Evolutionary conservation across 768 basidiomycete species (phyloP).

Genomic region (Mycena albidolilacea): DNA sequence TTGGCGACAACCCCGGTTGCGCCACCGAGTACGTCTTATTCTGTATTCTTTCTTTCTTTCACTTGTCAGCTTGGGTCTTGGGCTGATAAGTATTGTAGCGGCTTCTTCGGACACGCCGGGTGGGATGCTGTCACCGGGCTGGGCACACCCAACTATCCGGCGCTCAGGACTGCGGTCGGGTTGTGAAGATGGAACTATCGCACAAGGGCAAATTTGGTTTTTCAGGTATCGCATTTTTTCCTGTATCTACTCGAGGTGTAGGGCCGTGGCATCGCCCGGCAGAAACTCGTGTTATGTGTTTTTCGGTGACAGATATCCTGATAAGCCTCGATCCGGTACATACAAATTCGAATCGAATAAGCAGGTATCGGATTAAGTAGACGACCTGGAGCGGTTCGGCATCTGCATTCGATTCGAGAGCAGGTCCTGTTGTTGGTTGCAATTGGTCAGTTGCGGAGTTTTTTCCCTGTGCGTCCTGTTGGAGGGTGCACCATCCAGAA

Average conservation of each 20-base stretch:
- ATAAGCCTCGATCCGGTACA: too few species aligned
- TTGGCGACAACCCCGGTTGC: slow-evolving; percentile 56
- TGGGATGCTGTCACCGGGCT: slow-evolving; percentile 28
- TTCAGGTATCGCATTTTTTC: slow-evolving; percentile 7
- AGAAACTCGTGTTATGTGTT: slow-evolving; percentile 5
- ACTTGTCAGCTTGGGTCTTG: not conserved
- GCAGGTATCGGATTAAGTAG: too few species aligned
- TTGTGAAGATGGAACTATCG: slow-evolving; percentile 13
- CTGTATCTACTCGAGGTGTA: not conserved
- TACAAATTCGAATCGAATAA: too few species aligned
- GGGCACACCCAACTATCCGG: slow-evolving; percentile 20
- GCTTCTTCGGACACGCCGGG: slow-evolving; percentile 12
- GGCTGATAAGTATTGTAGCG: slow-evolving; percentile 8
- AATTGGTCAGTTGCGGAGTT: too few species aligned
- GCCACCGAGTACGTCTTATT: slow-evolving; percentile 34
- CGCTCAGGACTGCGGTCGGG: slow-evolving; percentile 22
- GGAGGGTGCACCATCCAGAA: too few species aligned
- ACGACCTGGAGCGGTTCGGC: too few species aligned
- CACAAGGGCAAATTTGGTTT: not conserved
- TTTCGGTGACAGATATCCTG: not conserved
- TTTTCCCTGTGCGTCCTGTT: too few species aligned
- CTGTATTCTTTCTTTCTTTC: slow-evolving; percentile 10
- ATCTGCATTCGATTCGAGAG: too few species aligned
- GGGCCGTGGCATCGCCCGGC: not conserved
- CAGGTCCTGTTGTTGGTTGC: too few species aligned